These are phyloP conservation scores for Westerdykella aurantiaca DNA, from an alignment of 2,329 filamentous ascomycete species.

Conservation along the genomic window DNA sequence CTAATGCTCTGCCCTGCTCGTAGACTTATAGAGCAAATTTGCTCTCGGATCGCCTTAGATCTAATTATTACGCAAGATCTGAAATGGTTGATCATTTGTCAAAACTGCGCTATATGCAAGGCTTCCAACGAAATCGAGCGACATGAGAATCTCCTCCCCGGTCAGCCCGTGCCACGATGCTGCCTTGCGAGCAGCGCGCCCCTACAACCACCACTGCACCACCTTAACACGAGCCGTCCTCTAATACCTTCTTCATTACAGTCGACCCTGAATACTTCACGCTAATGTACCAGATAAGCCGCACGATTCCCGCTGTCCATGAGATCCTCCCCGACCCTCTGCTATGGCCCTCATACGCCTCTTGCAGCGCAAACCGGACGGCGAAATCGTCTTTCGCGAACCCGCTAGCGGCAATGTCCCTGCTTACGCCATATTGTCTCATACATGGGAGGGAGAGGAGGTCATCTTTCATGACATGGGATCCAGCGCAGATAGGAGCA, in stretches of 20 bases:
- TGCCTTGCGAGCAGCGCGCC: constrained; percentile 11
- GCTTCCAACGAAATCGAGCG: constrained; percentile 3
- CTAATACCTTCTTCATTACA: constrained; percentile 6
- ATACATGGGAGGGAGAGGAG: constrained; percentile 13
- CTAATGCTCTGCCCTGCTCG: no score
- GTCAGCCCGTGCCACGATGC: constrained; percentile 7
- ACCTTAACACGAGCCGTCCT: neutral
- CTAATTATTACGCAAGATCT: no score
- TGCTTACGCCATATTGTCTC: constrained; percentile 16
- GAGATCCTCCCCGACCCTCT: constrained; percentile 5
- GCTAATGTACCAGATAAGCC: constrained; percentile 7
- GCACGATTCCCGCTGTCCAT: constrained; percentile 5
- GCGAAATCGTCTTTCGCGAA: no score
- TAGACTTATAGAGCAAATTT: no score
- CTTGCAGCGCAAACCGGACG: no score
- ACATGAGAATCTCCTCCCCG: constrained; percentile 6
- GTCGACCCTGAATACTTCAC: constrained; percentile 4
- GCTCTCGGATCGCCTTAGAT: no score
- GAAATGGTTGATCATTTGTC: no score
- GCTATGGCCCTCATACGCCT: neutral
- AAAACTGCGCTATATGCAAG: no score
- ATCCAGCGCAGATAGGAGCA: constrained; percentile 6
- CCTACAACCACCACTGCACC: constrained; percentile 5
- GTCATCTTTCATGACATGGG: constrained; percentile 14
- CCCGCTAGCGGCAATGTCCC: constrained; percentile 3